phyloP scores from a whole-genome alignment of 768 basidiomycete species.

The Russula emetica region DNA sequence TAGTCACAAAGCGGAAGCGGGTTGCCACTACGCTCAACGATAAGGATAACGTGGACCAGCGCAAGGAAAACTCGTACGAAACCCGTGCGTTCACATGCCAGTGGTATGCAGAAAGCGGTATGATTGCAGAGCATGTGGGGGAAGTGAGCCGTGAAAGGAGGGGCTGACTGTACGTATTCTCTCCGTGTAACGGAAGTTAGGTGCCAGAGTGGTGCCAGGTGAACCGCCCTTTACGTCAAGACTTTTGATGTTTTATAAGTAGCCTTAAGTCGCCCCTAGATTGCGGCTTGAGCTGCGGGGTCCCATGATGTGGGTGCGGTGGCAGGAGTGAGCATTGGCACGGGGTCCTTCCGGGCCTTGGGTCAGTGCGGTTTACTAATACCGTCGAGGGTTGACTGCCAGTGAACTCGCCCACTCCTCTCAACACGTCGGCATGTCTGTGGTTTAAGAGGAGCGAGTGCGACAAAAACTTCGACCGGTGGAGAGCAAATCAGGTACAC shows the following conservation, averaged over 20 bases:
- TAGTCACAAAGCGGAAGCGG: neutral
- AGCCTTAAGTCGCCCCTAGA: conserved; percentile 2
- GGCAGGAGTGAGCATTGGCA: neutral
- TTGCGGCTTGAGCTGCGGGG: conserved; percentile 10
- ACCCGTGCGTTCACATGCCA: neutral
- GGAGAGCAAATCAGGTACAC: neutral
- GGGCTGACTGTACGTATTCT: neutral
- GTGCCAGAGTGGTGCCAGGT: neutral
- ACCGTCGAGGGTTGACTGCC: neutral
- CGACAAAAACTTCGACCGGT: neutral
- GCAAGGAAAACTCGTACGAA: neutral
- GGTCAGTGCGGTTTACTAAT: neutral
- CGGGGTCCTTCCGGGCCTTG: conserved; percentile 4
- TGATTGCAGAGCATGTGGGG: neutral
- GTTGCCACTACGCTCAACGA: neutral
- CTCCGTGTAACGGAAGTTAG: conserved; percentile 1
- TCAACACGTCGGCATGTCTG: neutral
- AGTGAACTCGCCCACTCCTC: neutral
- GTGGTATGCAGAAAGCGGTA: neutral
- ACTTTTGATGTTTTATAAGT: conserved; percentile 2
- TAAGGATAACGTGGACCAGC: neutral
- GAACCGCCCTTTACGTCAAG: conserved; percentile 22
- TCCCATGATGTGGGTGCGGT: conserved; percentile 2
- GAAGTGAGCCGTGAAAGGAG: conserved; percentile 7
- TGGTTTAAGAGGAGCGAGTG: neutral